Evolutionary conservation across 1,284 basidiomycete genomes (phyloP), one percentile per base, ranked within the genome.

Genomic region (Cryptococcus jaspeensis): DNA sequence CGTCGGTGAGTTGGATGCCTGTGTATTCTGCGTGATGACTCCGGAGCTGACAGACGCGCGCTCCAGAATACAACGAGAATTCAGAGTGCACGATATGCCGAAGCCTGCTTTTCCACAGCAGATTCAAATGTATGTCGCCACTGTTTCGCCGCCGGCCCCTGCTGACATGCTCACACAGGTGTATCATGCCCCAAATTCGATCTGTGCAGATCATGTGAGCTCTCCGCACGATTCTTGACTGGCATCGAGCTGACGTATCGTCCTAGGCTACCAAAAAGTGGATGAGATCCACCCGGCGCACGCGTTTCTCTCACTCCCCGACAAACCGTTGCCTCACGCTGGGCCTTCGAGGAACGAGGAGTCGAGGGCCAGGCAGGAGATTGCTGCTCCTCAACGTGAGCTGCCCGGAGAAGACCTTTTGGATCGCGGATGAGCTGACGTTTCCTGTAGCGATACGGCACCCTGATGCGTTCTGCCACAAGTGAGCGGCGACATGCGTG

Each of bases 201-300:
- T 64, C 77, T 94, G 20, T 94, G 92, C 72, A 81, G 84, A 46
- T 86, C 87, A 1, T 93, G 90, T 71, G 88, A 88, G 65, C 55
- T 40, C 23, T 6, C n/a, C 15, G 16, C 38, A 39, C 5, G 25
- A n/a, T n/a, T n/a, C 28, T 32, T 32, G 28, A 32, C 9, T 32
- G 28, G 28, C 12, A 43, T 53, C 42, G n/a, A 39, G 23, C 47
- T 56, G 37, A 54, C 42, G 18, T 16, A 12, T 15, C 42, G 2
- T 50, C 20, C 6, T 43, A 65, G 61, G 65, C 53, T 68, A 69
- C 59, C 66, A 64, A 49, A 64, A 70, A 79, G 90, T 92, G 7
- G 89, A 93, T 64, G 90, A 92, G 66, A 84, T 93, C 20, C 92
- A 95, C 69, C 92, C 92, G 5, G 83, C 84, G 0, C 90, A 95